Evolutionary conservation across 345 rosid genomes (phyloP).

Genomic region (Gossypioides kirkii): DNA sequence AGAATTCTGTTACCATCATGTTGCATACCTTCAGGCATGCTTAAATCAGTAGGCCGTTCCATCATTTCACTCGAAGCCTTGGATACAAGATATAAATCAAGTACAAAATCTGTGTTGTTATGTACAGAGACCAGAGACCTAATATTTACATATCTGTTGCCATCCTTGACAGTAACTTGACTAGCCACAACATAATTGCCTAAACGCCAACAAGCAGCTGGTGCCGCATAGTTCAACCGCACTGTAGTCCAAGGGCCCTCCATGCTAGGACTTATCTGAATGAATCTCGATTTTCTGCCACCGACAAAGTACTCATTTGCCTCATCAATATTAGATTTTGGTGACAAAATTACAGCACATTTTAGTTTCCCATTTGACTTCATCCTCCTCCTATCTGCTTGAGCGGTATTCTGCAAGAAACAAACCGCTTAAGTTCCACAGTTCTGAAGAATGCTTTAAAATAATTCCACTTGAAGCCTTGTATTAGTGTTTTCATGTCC

Average conservation of each 20-base stretch:
- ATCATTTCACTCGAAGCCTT: conserved; percentile 29
- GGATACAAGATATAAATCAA: conserved; percentile 62
- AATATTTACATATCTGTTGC: conserved; percentile 70
- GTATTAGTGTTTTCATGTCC: neutral
- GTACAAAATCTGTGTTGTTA: conserved; percentile 57
- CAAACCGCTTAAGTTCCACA: conserved; percentile 11
- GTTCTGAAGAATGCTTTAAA: neutral
- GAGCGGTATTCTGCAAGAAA: conserved; percentile 39
- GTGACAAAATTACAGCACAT: conserved; percentile 62
- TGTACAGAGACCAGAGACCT: conserved; percentile 79
- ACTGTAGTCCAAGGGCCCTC: conserved; percentile 96
- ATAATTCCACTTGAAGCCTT: neutral
- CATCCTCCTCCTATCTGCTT: conserved; percentile 27
- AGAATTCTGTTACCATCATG: conserved; percentile 26
- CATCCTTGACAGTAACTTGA: conserved; percentile 82
- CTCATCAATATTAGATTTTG: conserved; percentile 44
- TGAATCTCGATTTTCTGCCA: conserved; percentile 59
- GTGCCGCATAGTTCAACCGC: conserved; percentile 86
- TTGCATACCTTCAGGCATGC: conserved; percentile 25
- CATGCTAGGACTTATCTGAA: conserved; percentile 84
- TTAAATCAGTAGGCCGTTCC: conserved; percentile 23
- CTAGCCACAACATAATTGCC: conserved; percentile 91
- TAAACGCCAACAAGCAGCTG: conserved; percentile 93
- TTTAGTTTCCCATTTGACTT: conserved; percentile 54
- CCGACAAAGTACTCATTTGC: conserved; percentile 25